phyloP scores from a whole-genome alignment of 1,284 basidiomycete genomes.

The Violaceomyces palustris region DNA sequence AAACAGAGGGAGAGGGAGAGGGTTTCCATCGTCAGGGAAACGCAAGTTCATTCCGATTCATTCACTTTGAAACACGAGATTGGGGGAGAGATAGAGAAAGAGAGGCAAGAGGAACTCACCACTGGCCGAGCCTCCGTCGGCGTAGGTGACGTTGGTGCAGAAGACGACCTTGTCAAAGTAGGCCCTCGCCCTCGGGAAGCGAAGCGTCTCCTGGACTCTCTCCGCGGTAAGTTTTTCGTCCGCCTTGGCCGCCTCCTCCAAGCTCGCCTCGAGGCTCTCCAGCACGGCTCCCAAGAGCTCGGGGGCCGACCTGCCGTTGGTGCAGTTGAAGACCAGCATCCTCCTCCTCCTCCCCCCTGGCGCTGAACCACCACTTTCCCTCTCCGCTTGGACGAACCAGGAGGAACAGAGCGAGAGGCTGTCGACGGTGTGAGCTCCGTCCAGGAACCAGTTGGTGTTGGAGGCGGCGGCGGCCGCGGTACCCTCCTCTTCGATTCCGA shows the following conservation, averaged over 20 bases:
- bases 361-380: too few relatives aligned
- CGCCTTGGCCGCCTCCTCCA: neutral
- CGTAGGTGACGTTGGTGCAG: slow-evolving; percentile 92
- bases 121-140: slow-evolving; percentile 79
- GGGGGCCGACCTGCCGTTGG: slow-evolving; percentile 75
- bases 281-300: slow-evolving; percentile 67
- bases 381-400: slow-evolving; percentile 69
- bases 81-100: too few relatives aligned
- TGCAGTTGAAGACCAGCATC: slow-evolving; percentile 91
- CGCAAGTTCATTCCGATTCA: too few relatives aligned
- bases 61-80: too few relatives aligned
- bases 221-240: too few relatives aligned
- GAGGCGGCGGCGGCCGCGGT: too few relatives aligned
- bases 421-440: slow-evolving; percentile 92
- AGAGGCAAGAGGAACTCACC: slow-evolving; percentile 63
- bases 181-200: slow-evolving; percentile 25
- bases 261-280: slow-evolving; percentile 25
- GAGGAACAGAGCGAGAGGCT: slow-evolving; percentile 78
- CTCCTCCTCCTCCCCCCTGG: slow-evolving; percentile 56
- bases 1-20: too few relatives aligned
- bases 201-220: too few relatives aligned
- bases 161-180: slow-evolving; percentile 81
- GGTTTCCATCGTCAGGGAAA: too few relatives aligned
- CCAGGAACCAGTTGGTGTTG: slow-evolving; percentile 96
- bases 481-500: slow-evolving; percentile 62